These are phyloP conservation scores for Curvularia eragrostidis DNA, from an alignment of 2,329 filamentous ascomycete species.

Conservation along the genomic window DNA sequence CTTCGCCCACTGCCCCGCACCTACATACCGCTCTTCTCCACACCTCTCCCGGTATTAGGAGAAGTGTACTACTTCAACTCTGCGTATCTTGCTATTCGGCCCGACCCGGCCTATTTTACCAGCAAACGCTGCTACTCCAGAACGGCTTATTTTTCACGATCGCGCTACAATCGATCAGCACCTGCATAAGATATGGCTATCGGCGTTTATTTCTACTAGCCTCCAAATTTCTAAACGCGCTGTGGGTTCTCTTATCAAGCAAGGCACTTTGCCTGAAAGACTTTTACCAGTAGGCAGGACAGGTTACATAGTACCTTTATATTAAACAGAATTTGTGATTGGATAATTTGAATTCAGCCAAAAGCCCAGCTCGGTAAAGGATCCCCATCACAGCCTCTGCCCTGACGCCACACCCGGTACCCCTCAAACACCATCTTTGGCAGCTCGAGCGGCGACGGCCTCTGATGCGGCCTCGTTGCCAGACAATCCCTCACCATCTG, in stretches of 20 bases:
- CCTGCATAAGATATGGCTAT: background rate
- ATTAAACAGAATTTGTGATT: background rate
- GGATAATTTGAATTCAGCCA: constrained; percentile 1
- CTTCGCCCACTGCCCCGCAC: background rate
- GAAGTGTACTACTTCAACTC: background rate
- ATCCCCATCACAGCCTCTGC: background rate
- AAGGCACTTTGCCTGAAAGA: background rate
- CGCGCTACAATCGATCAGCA: background rate
- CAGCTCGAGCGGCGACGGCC: background rate
- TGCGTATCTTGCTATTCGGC: background rate
- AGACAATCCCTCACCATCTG: constrained; percentile 1
- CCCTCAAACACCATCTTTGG: constrained; percentile 7
- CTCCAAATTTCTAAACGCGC: background rate
- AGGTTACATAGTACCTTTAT: background rate
- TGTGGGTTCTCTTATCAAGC: background rate
- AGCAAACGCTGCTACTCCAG: background rate
- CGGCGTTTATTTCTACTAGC: background rate
- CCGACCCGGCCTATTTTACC: background rate
- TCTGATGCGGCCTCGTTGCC: background rate
- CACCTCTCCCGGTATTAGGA: background rate
- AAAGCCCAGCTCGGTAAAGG: constrained; percentile 8
- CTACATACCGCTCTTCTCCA: background rate
- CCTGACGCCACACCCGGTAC: constrained; percentile 3
- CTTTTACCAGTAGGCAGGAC: background rate
- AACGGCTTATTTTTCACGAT: background rate